Percentiles rank a stretch among this genome's conserved stretches.
These are phyloP conservation scores for Apiospora koreana DNA, from an alignment of 2,329 filamentous ascomycete genomes.

Conservation along the genomic window DNA sequence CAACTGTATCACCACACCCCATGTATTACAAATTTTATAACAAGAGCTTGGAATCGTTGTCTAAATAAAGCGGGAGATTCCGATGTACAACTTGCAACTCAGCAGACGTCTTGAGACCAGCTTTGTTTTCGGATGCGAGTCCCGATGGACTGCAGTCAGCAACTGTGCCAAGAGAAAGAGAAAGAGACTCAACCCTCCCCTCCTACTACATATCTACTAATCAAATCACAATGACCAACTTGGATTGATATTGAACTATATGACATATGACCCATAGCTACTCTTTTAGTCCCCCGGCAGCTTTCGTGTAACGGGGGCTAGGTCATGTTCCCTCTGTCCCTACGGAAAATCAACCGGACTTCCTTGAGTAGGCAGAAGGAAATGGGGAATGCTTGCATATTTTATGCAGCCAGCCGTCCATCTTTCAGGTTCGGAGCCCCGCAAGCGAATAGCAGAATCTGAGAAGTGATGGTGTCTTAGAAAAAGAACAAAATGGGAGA, in stretches of 20 bases:
- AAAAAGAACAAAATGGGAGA: neutral
- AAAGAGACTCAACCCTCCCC: neutral
- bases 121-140: constrained; percentile 13
- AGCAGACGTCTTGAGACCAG: constrained; percentile 19
- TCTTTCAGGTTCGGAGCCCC: neutral
- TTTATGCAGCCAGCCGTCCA: neutral
- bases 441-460: neutral
- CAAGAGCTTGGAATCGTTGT: constrained; percentile 21
- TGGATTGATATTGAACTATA: neutral
- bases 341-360: neutral
- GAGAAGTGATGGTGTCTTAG: neutral
- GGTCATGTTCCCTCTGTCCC: neutral
- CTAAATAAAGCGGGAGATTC: constrained; percentile 26
- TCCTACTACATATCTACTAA: constrained; percentile 1
- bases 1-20: constrained; percentile 27
- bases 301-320: neutral
- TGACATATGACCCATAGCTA: neutral
- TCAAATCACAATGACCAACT: neutral
- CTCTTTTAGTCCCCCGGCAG: neutral
- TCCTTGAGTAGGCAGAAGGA: neutral
- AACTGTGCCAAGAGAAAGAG: neutral
- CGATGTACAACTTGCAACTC: neutral
- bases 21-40: constrained; percentile 20
- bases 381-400: neutral
- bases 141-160: constrained; percentile 7